Percentiles rank a stretch among this genome's conserved stretches.
Conservation (phyloP, 257 asterid genomes). For the Lavandula angustifolia region DNA sequence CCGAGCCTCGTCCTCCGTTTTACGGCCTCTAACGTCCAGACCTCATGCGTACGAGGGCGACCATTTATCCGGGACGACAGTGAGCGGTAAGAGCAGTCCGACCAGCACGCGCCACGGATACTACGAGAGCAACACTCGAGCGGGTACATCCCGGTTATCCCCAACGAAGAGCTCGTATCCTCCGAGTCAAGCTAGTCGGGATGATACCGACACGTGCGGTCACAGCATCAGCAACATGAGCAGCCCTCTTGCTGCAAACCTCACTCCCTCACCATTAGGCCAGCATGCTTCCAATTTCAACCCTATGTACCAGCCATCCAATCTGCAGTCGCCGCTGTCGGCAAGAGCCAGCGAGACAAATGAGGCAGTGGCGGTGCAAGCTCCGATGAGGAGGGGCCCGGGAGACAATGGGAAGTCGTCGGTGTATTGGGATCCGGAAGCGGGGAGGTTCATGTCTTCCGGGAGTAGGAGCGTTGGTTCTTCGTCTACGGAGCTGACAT, state of each 20-base stretch:
- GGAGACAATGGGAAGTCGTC: slow-evolving; percentile 56
- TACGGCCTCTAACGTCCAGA: slow-evolving; percentile 70
- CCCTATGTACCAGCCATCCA: slow-evolving; percentile 61
- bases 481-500: slow-evolving; percentile 74
- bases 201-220: slow-evolving; percentile 67
- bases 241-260: slow-evolving; percentile 73
- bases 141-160: slow-evolving; percentile 62
- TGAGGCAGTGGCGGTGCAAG: slow-evolving; percentile 33
- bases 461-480: slow-evolving; percentile 49
- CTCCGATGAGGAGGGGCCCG: slow-evolving; percentile 40
- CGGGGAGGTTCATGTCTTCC: slow-evolving; percentile 71
- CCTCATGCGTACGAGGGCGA: slow-evolving; percentile 60
- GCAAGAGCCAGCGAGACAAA: slow-evolving; percentile 36
- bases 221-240: slow-evolving; percentile 75
- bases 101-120: slow-evolving; percentile 62
- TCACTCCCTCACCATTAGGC: slow-evolving; percentile 52
- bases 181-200: slow-evolving; percentile 78
- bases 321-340: slow-evolving; percentile 57
- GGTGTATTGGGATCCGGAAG: slow-evolving; percentile 84
- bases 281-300: slow-evolving; percentile 53
- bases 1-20: slow-evolving; percentile 85
- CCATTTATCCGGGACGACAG: slow-evolving; percentile 56
- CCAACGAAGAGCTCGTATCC: slow-evolving; percentile 75
- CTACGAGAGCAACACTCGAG: slow-evolving; percentile 48
- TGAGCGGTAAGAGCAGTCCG: slow-evolving; percentile 79